These are phyloP conservation scores for Annulohypoxylon maeteangense DNA, from an alignment of 495 filamentous ascomycete genomes.

Conservation along the genomic window DNA sequence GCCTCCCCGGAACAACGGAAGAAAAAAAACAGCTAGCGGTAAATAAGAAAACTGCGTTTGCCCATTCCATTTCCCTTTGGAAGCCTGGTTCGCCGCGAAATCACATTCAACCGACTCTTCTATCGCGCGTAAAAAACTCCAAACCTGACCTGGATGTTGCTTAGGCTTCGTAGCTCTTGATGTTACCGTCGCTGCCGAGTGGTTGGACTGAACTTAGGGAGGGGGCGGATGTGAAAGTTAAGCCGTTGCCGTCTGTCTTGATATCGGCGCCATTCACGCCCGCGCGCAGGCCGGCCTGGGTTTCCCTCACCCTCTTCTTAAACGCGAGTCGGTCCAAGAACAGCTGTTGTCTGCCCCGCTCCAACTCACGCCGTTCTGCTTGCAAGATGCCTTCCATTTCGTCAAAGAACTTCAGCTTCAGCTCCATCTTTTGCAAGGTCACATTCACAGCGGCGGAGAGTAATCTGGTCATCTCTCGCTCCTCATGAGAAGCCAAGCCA, in stretches of 20 bases:
- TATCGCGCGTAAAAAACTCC: not conserved
- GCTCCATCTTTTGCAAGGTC: slow-evolving; percentile 82
- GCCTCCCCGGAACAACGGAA: slow-evolving; percentile 17
- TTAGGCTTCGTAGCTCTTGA: slow-evolving; percentile 64
- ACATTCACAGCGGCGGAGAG: slow-evolving; percentile 87
- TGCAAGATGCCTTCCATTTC: slow-evolving; percentile 94
- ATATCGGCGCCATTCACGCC: slow-evolving; percentile 67
- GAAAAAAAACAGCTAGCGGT: slow-evolving; percentile 3
- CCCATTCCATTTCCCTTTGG: slow-evolving; percentile 14
- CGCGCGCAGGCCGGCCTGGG: slow-evolving; percentile 79
- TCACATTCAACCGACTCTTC: slow-evolving; percentile 3
- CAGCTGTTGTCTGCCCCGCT: slow-evolving; percentile 87
- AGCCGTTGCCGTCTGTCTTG: slow-evolving; percentile 62
- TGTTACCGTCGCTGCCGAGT: slow-evolving; percentile 69
- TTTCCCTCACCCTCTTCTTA: slow-evolving; percentile 84
- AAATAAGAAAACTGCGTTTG: not conserved
- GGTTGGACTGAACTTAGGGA: slow-evolving; percentile 66
- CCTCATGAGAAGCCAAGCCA: slow-evolving; percentile 91
- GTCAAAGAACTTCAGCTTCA: slow-evolving; percentile 91
- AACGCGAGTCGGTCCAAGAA: slow-evolving; percentile 92
- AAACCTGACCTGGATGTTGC: not conserved
- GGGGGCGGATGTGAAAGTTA: slow-evolving; percentile 69
- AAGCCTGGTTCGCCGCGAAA: slow-evolving; percentile 31
- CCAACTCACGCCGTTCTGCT: slow-evolving; percentile 90
- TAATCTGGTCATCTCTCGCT: slow-evolving; percentile 93